Evolutionary conservation across 306 rosid genomes (phyloP).

Genomic region (Geum urbanum): DNA sequence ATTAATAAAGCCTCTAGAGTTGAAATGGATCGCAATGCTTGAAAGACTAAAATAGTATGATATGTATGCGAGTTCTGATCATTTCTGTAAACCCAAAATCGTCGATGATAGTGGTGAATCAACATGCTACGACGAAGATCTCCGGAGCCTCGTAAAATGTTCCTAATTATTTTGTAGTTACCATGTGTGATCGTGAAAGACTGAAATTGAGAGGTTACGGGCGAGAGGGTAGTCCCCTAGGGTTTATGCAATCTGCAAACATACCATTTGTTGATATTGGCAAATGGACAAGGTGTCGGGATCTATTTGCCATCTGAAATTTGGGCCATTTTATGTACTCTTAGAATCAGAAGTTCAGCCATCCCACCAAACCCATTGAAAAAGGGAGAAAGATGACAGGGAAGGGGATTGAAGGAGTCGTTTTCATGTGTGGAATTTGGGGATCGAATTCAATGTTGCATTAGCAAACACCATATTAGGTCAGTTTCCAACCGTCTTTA

Average conservation of each 20-base stretch:
- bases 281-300: background rate
- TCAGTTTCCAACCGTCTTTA: background rate
- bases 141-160: too few relatives aligned
- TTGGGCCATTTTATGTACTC: background rate
- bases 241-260: background rate
- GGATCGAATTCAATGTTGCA: slow-evolving; percentile 5
- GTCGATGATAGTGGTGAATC: background rate
- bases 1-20: background rate
- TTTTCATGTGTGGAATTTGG: background rate
- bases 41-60: background rate
- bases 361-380: background rate
- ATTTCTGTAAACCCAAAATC: background rate
- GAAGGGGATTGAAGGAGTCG: background rate
- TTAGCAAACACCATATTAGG: slow-evolving; percentile 3
- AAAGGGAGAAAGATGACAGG: background rate
- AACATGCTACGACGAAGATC: too few relatives aligned
- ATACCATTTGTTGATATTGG: background rate
- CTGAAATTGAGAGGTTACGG: background rate
- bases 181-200: too few relatives aligned
- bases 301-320: background rate
- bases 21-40: background rate
- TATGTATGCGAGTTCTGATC: background rate
- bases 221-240: background rate
- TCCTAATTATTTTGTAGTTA: too few relatives aligned
- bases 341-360: background rate